These are phyloP conservation scores for Trametes hirsuta DNA, from an alignment of 1,284 basidiomycete genomes.

Conservation along the genomic window DNA sequence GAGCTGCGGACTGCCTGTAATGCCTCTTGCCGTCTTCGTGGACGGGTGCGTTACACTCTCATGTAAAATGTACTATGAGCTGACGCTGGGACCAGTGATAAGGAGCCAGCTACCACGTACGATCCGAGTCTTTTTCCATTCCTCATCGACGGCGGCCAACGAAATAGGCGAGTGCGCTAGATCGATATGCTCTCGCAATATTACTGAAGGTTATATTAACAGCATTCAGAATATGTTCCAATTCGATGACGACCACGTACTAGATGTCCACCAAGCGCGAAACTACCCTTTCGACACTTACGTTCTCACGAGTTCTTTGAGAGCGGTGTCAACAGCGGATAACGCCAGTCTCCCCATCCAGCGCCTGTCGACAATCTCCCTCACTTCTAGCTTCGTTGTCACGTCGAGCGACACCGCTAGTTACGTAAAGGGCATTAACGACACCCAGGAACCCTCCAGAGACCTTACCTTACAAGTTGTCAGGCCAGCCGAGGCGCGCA, in stretches of 20 bases:
- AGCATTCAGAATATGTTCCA: constrained; percentile 60
- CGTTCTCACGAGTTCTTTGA: constrained; percentile 50
- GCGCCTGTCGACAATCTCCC: constrained; percentile 46
- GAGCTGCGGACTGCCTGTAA: constrained; percentile 50
- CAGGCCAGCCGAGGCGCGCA: constrained; percentile 48
- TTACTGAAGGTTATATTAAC: not conserved
- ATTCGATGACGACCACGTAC: constrained; percentile 59
- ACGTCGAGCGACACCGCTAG: constrained; percentile 45
- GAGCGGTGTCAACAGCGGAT: constrained; percentile 37
- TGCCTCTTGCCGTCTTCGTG: constrained; percentile 49
- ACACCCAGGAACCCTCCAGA: constrained; percentile 37
- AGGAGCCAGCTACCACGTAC: constrained; percentile 44
- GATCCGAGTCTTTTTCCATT: constrained; percentile 51
- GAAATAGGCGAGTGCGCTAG: constrained; percentile 34
- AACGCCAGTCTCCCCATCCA: constrained; percentile 48
- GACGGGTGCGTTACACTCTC: constrained; percentile 47
- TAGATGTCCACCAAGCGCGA: constrained; percentile 58
- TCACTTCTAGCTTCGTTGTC: constrained; percentile 53
- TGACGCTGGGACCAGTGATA: constrained; percentile 30
- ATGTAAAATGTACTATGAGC: not conserved
- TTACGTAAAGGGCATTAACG: constrained; percentile 33
- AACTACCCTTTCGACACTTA: constrained; percentile 65
- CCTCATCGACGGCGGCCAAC: constrained; percentile 40
- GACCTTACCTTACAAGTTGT: constrained; percentile 50
- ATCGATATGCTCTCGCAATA: not conserved